Evolutionary conservation across 495 filamentous ascomycete genomes (phyloP), one percentile per base, ranked within the genome.

Genomic region (Podospora tetraspora): DNA sequence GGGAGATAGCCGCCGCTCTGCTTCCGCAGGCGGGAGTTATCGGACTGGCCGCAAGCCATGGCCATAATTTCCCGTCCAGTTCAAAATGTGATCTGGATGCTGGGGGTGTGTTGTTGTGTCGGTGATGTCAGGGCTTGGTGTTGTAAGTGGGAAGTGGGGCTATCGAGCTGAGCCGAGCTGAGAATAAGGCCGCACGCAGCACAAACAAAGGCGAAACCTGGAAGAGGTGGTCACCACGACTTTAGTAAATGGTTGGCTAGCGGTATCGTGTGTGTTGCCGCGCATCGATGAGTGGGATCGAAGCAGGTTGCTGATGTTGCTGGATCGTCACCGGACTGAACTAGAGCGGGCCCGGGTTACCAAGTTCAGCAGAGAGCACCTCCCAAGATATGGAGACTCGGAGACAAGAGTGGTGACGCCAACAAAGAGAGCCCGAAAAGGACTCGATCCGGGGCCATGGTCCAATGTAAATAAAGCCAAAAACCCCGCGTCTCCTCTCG

Each of bases 1-100:
- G 89, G 85, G 34, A 85, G 84, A 70, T 90, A 90, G 12, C 80
- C 79, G 0, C 70, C 72, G 13, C 69, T 63, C 7, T 69, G 69
- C 43, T 27, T 67, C 34, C 78, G 73, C 74, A 76, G 71, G 13
- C 69, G 69, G 72, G 43, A n/a, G 43, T 19, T 52, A 19, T 52
- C 16, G 43, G 43, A 6, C 43, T 52, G 43, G 43, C 43, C 68
- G n/a, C 69, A 52, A 13, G 73, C 57, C 68, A 73, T 73, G 13
- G 37, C 62, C 72, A 61, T 37, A 5, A 25, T 22, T 52, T 34
- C 4, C 34, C 3, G 34, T 19, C 13, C 12, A 19, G 34, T 19
- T 19, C 34, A 16, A 4, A 23, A 62, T 25, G 16, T 37, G 63
- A 19, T 34, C 12, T 32, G 4, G 9, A 22, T 59, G 52, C 19